These are phyloP conservation scores for Suillus paluster DNA, from an alignment of 768 basidiomycete species.

Conservation along the genomic window DNA sequence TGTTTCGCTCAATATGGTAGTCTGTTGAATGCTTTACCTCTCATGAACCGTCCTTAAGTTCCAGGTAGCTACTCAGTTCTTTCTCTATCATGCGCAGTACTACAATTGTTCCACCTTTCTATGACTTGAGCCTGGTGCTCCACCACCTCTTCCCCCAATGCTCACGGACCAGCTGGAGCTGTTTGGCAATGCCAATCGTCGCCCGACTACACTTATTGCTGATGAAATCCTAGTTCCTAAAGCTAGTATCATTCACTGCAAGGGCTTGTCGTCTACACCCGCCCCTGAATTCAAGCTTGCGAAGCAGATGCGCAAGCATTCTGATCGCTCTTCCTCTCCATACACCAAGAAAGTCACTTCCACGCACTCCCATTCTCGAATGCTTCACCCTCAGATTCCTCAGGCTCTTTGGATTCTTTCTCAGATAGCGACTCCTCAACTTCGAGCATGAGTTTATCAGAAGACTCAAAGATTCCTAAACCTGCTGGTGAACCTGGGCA, in stretches of 20 bases:
- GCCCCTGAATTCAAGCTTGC: neutral
- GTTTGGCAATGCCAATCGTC: neutral
- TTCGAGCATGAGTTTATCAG: neutral
- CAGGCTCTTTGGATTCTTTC: neutral
- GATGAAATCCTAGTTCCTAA: slow-evolving; percentile 1
- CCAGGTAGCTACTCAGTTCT: neutral
- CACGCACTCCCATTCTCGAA: neutral
- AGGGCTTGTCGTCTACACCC: neutral
- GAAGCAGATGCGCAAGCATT: neutral
- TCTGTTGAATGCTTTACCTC: slow-evolving; percentile 1
- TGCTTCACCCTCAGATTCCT: neutral
- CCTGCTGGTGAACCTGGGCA: slow-evolving; percentile 26
- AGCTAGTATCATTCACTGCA: neutral
- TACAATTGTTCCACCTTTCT: slow-evolving; percentile 11
- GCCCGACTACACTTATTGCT: neutral
- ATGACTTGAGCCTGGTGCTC: neutral
- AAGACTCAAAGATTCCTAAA: slow-evolving; percentile 28
- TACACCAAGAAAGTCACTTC: neutral
- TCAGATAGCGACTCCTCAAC: slow-evolving; percentile 7
- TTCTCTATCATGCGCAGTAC: slow-evolving; percentile 3
- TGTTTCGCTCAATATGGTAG: neutral
- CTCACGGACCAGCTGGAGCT: slow-evolving; percentile 11
- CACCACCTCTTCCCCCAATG: neutral
- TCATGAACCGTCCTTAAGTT: neutral
- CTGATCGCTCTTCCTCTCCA: neutral